A percentile compares a stretch with the other conserved stretches of the same genome.
These are phyloP conservation scores for Solioccasus polychromus DNA, from an alignment of 768 basidiomycete genomes.

Conservation along the genomic window DNA sequence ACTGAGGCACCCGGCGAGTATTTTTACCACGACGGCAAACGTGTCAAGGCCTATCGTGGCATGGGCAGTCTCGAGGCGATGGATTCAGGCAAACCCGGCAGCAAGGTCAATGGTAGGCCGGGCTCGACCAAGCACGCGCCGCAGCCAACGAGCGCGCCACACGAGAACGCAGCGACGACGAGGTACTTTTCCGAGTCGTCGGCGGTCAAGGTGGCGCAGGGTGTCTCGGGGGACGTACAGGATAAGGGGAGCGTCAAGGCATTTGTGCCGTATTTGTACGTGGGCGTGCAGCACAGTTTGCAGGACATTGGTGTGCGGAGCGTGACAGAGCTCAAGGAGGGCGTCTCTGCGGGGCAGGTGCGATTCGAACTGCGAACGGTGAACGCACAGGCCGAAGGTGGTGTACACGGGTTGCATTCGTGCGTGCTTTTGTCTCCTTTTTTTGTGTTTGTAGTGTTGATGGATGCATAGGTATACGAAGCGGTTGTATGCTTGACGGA, in stretches of 20 bases:
- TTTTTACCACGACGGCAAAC: constrained; percentile 98
- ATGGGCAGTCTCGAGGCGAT: constrained; percentile 97
- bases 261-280: constrained; percentile 83
- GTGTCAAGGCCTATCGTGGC: constrained; percentile 97
- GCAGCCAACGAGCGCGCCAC: constrained; percentile 43
- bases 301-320: constrained; percentile 87
- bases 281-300: constrained; percentile 87
- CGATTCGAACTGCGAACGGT: constrained; percentile 93
- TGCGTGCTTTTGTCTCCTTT: constrained; percentile 46
- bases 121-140: constrained; percentile 45
- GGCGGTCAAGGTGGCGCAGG: constrained; percentile 93
- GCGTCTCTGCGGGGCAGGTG: constrained; percentile 63
- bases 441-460: constrained; percentile 1
- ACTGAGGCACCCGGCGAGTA: constrained; percentile 98
- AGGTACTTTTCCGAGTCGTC: constrained; percentile 61
- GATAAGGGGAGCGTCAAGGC: constrained; percentile 95
- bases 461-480: constrained; percentile 48
- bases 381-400: constrained; percentile 93
- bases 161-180: constrained; percentile 94
- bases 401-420: constrained; percentile 94
- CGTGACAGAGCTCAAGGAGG: constrained; percentile 62
- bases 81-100: constrained; percentile 65
- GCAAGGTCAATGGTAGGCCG: constrained; percentile 22
- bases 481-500: constrained; percentile 45
- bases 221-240: constrained; percentile 94